These are phyloP conservation scores for Chlorella sp. DNA, from an alignment of 139 green algal species.

Conservation along the genomic window DNA sequence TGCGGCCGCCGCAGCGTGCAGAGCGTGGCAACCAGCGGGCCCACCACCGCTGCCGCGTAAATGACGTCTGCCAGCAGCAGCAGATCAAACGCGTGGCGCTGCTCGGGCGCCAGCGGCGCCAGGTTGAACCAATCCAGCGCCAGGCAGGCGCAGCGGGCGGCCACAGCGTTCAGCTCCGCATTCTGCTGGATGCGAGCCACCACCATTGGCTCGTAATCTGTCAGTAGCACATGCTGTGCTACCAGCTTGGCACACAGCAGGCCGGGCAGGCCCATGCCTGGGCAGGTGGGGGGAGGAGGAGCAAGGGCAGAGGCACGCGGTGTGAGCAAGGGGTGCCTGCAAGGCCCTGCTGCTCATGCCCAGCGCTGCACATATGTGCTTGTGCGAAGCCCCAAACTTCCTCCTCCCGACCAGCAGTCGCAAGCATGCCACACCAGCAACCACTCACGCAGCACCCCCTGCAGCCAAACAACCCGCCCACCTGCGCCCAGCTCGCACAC, in stretches of 20 bases:
- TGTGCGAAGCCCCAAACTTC: no score
- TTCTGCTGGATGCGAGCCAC: slow-evolving; percentile 2
- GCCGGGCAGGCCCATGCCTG: slow-evolving; percentile 35
- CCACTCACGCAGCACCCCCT: no score
- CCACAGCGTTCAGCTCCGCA: neutral
- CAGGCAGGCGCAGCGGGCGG: neutral
- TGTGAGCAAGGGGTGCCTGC: neutral
- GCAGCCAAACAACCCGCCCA: neutral
- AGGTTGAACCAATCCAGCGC: slow-evolving; percentile 23
- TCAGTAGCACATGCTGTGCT: neutral
- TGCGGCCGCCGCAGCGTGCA: neutral
- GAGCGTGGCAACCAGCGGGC: slow-evolving; percentile 27
- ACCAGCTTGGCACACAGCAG: slow-evolving; percentile 34
- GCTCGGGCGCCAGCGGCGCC: neutral
- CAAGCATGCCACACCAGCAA: no score
- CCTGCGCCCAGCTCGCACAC: slow-evolving; percentile 33
- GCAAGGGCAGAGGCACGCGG: neutral
- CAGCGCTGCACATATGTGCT: no score
- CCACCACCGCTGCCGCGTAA: slow-evolving; percentile 21
- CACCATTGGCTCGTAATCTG: slow-evolving; percentile 35
- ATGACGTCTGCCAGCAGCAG: slow-evolving; percentile 35
- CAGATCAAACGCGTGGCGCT: neutral
- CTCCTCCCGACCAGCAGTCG: no score
- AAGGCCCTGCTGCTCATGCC: no score
- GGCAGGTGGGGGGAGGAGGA: no score